These are phyloP conservation scores for Podospora australis DNA, from an alignment of 495 filamentous ascomycete genomes.

Conservation along the genomic window DNA sequence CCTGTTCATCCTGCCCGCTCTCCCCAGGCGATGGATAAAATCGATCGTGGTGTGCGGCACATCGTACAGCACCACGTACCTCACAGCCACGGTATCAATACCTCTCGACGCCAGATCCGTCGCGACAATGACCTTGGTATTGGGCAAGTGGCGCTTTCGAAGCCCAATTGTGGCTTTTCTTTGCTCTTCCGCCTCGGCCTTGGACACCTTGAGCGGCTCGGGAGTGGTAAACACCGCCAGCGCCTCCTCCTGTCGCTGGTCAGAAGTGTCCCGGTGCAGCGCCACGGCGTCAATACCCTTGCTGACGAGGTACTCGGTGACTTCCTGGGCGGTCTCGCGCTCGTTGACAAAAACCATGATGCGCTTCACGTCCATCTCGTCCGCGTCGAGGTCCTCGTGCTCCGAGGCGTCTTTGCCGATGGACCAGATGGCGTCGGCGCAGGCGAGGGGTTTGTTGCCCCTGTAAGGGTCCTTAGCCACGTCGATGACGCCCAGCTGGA, in stretches of 20 bases:
- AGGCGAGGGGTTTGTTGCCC: slow-evolving; percentile 84
- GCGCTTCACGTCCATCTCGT: slow-evolving; percentile 61
- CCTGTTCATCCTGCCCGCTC: slow-evolving; percentile 87
- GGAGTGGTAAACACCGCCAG: slow-evolving; percentile 66
- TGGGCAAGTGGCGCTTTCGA: slow-evolving; percentile 37
- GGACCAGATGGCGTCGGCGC: slow-evolving; percentile 88
- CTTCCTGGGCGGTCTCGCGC: slow-evolving; percentile 75
- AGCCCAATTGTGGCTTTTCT: slow-evolving; percentile 6
- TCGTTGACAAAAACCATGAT: slow-evolving; percentile 98
- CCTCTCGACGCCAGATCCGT: slow-evolving; percentile 90
- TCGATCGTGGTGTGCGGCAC: slow-evolving; percentile 94
- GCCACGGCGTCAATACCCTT: slow-evolving; percentile 86
- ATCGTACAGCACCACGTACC: slow-evolving; percentile 88
- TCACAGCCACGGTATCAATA: slow-evolving; percentile 88
- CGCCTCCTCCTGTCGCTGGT: slow-evolving; percentile 65
- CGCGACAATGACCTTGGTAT: slow-evolving; percentile 85
- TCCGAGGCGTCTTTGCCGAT: slow-evolving; percentile 73
- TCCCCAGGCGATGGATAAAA: slow-evolving; percentile 90
- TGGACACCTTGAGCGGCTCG: slow-evolving; percentile 36
- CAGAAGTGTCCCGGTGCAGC: slow-evolving; percentile 71
- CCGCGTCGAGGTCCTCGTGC: slow-evolving; percentile 35
- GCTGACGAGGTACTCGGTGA: slow-evolving; percentile 68
- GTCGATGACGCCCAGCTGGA: slow-evolving; percentile 90
- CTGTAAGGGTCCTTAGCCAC: slow-evolving; percentile 82
- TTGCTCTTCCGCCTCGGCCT: slow-evolving; percentile 13